A percentile compares a stretch with the other conserved stretches of the same genome.
phyloP scores from a whole-genome alignment of 225 moss, liverwort and hornwort species.

The Polytrichum formosum region DNA sequence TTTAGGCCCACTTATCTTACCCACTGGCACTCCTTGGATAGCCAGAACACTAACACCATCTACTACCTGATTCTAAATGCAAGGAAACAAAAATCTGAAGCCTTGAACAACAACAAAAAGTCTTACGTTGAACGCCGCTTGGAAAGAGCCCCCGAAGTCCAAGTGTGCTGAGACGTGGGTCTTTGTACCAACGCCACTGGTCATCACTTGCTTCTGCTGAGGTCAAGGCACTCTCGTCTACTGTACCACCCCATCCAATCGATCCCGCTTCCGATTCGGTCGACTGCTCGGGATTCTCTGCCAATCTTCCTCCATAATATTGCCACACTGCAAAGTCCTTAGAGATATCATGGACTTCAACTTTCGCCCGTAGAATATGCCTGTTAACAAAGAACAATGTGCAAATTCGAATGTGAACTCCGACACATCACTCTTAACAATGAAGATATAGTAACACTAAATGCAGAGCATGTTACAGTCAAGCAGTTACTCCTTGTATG shows the following conservation, averaged over 20 bases:
- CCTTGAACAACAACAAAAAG: too few relatives aligned
- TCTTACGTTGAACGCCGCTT: conserved; percentile 57
- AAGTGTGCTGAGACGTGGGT: conserved; percentile 69
- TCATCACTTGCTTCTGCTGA: conserved; percentile 41
- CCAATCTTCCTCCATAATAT: conserved; percentile 62
- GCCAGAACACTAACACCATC: too few relatives aligned
- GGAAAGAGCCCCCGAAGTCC: conserved; percentile 84
- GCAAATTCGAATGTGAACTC: too few relatives aligned
- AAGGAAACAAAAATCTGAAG: too few relatives aligned
- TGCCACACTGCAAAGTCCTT: conserved; percentile 84
- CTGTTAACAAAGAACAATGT: conserved; percentile 27
- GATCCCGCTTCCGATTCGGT: conserved; percentile 59
- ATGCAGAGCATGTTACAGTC: not conserved
- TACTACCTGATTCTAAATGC: too few relatives aligned
- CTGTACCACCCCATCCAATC: conserved; percentile 55
- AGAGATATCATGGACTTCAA: conserved; percentile 69
- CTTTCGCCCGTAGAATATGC: conserved; percentile 82
- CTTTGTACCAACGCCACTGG: conserved; percentile 75
- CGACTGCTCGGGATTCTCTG: conserved; percentile 33
- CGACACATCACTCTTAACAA: too few relatives aligned
- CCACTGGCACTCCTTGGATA: too few relatives aligned
- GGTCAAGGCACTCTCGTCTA: conserved; percentile 44
- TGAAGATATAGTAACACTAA: not conserved
- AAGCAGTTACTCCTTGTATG: not conserved
- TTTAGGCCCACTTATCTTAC: too few relatives aligned